Evolutionary conservation across 306 rosid species (phyloP).

Genomic region (Vicia villosa): DNA sequence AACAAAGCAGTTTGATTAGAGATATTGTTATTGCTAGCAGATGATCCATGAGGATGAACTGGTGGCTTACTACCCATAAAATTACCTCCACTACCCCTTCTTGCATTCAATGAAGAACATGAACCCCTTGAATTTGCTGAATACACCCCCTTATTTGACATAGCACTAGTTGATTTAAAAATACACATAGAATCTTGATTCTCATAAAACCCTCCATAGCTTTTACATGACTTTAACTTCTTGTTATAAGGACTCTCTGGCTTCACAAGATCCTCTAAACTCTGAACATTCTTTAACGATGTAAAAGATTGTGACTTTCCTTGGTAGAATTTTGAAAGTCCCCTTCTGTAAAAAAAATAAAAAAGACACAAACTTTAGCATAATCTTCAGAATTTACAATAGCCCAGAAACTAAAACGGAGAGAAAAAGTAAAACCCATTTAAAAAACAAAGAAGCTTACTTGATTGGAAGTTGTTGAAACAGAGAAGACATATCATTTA

Average conservation of each 20-base stretch:
- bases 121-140: slow-evolving; percentile 36
- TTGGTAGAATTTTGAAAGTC: slow-evolving; percentile 50
- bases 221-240: slow-evolving; percentile 46
- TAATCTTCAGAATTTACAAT: background rate
- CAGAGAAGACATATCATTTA: slow-evolving; percentile 46
- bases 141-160: slow-evolving; percentile 33
- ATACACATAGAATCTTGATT: background rate
- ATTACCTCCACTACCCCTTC: slow-evolving; percentile 16
- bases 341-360: slow-evolving; percentile 42
- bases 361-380: slow-evolving; percentile 27
- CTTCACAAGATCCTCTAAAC: slow-evolving; percentile 54
- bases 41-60: slow-evolving; percentile 41
- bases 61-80: slow-evolving; percentile 41
- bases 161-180: background rate
- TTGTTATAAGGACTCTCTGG: slow-evolving; percentile 48
- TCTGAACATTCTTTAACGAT: slow-evolving; percentile 44
- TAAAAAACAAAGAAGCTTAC: slow-evolving; percentile 31
- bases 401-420: background rate
- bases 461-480: slow-evolving; percentile 50
- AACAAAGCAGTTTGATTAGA: slow-evolving; percentile 39
- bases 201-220: slow-evolving; percentile 37
- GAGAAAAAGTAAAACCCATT: background rate
- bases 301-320: slow-evolving; percentile 59
- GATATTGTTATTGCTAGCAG: slow-evolving; percentile 25
- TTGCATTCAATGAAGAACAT: slow-evolving; percentile 39